These are phyloP conservation scores for Deinandra increscens DNA, from an alignment of 129 eudicot genomes.

Conservation along the genomic window DNA sequence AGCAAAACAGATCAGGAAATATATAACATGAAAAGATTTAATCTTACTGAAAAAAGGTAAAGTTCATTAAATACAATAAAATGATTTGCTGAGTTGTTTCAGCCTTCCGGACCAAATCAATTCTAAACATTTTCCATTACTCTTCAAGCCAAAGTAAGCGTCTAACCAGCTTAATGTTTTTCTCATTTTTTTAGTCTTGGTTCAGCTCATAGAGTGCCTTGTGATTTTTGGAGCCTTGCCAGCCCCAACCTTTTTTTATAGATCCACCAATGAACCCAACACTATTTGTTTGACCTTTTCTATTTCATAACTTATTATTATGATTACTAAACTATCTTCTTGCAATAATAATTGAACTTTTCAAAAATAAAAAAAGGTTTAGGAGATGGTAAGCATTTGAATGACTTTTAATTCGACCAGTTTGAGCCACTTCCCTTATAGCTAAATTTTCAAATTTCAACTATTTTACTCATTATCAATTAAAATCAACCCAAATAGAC, in stretches of 20 bases:
- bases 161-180: not conserved
- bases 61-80: not conserved
- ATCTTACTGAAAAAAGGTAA: not conserved
- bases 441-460: not conserved
- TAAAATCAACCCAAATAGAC: not conserved
- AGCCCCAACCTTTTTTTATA: not conserved
- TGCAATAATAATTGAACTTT: not conserved
- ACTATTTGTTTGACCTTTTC: not conserved
- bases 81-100: not conserved
- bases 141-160: not conserved
- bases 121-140: not conserved
- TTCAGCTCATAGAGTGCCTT: not conserved
- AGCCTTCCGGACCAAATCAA: not conserved
- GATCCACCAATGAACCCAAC: not conserved
- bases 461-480: not conserved
- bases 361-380: not conserved
- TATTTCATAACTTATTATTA: not conserved
- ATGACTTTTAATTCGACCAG: not conserved
- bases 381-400: not conserved
- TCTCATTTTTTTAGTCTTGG: not conserved
- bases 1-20: not conserved
- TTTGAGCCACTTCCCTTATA: not conserved
- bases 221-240: not conserved
- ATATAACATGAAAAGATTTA: not conserved
- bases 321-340: not conserved